These are phyloP conservation scores for Yarrowia hollandica DNA, from an alignment of 805 yeast genomes.

Conservation along the genomic window DNA sequence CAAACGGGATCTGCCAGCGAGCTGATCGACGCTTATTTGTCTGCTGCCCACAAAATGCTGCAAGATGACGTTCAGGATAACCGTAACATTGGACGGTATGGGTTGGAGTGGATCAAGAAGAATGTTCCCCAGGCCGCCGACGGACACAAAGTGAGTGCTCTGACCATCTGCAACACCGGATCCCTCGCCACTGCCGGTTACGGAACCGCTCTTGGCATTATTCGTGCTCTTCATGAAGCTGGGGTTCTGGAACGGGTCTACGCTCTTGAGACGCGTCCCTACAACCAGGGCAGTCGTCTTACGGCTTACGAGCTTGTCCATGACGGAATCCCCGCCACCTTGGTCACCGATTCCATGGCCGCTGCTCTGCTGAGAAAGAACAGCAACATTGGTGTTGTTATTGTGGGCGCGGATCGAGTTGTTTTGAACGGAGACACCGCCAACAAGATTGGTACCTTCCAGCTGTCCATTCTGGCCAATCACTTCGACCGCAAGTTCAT, in stretches of 20 bases:
- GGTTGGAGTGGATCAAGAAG: conserved; percentile 63
- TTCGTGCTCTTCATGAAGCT: conserved; percentile 61
- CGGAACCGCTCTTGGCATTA: conserved; percentile 94
- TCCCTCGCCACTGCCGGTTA: conserved; percentile 96
- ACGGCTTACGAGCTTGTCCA: conserved; percentile 88
- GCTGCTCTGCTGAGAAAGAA: conserved; percentile 62
- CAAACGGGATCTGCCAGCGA: conserved; percentile 10
- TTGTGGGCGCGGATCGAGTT: conserved; percentile 94
- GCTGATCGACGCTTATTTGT: conserved; percentile 35
- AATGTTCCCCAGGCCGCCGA: conserved; percentile 45
- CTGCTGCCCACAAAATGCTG: conserved; percentile 52
- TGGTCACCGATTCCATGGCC: conserved; percentile 90
- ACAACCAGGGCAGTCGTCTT: conserved; percentile 91
- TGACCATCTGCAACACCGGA: conserved; percentile 96
- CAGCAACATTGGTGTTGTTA: conserved; percentile 80
- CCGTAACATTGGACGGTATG: conserved; percentile 73
- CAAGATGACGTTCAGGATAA: conserved; percentile 81
- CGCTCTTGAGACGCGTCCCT: conserved; percentile 93
- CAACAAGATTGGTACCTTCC: conserved; percentile 93
- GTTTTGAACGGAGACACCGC: conserved; percentile 95
- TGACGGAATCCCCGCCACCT: conserved; percentile 82
- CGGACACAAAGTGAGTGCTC: conserved; percentile 65
- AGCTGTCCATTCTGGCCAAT: conserved; percentile 72
- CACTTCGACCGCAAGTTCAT: conserved; percentile 72
- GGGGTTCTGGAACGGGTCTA: conserved; percentile 68